Conservation (phyloP, 495 filamentous ascomycete genomes). For the Lasiosphaeria hispida region DNA sequence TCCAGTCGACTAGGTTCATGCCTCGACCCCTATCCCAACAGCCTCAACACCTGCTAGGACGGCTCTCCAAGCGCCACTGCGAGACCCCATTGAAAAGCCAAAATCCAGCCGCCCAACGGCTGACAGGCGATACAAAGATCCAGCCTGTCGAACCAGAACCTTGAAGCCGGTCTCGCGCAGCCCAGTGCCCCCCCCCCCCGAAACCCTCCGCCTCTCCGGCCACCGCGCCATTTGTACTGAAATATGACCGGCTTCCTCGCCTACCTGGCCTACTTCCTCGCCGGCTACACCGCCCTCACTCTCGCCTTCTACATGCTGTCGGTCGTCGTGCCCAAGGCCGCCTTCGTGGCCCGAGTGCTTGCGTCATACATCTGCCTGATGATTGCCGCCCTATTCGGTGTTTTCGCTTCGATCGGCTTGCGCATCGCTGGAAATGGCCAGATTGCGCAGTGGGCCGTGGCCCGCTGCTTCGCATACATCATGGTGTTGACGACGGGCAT, state of each 20-base stretch:
- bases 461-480: constrained; percentile 73
- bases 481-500: constrained; percentile 77
- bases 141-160: neutral
- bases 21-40: too few species aligned
- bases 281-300: constrained; percentile 55
- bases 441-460: constrained; percentile 83
- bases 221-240: neutral
- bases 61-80: neutral
- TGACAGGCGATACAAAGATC: neutral
- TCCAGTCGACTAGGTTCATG: too few species aligned
- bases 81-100: constrained; percentile 4
- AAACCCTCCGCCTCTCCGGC: neutral
- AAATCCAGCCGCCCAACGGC: constrained; percentile 8
- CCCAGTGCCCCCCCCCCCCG: neutral
- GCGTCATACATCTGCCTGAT: constrained; percentile 67
- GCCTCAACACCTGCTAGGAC: constrained; percentile 3
- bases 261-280: constrained; percentile 54
- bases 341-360: constrained; percentile 70
- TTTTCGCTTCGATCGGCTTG: constrained; percentile 67
- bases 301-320: constrained; percentile 57
- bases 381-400: constrained; percentile 72
- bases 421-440: constrained; percentile 68
- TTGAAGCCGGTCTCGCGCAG: neutral
- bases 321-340: constrained; percentile 52
- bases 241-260: constrained; percentile 34